Base-by-base conservation (phyloP, 2,329 filamentous ascomycete species). In the Chaetomiaceae sp. region DNA sequence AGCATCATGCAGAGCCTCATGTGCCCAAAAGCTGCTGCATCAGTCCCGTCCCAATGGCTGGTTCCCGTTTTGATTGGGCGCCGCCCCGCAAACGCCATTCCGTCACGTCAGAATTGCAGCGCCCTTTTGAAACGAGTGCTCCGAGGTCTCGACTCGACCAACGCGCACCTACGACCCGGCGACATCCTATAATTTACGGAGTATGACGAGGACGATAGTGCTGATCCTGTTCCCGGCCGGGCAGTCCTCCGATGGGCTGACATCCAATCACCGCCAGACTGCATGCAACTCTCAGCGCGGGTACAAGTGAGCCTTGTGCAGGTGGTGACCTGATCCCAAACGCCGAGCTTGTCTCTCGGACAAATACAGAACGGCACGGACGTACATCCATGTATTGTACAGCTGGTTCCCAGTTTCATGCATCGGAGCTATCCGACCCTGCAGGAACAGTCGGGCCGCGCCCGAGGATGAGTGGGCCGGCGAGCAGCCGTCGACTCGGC, bases 361-460 rank as follows among this genome's bases (percentile, higher is more conserved):
- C n/a, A n/a, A n/a, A n/a, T n/a, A n/a, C n/a, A n/a, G n/a, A n/a
- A n/a, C n/a, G n/a, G n/a, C n/a, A n/a, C n/a, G n/a, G n/a, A n/a
- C n/a, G n/a, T n/a, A n/a, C n/a, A 31, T 9, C 5, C 27, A 31
- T 3, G 8, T 4, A n/a, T 31, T 6, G 27, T 9, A 11, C 27
- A 7, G 14, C 27, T 31, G 27, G 3, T 3, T 12, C 14, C 9
- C 4, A 31, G 25, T 14, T 23, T 36, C 25, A 27, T 34, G 29
- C 25, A 14, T 42, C 44, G 52, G 52, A 48, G n/a, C 20, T 39
- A 43, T 47, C 55, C 51, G 51, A 48, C 40, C 38, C 15, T 47
- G 33, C 43, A 37, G 47, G 36, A 47, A 15, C 36, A 45, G 22
- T 42, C 55, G 48, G 55, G 20, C 55, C 51, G 51, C 37, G 17